Base-by-base conservation (phyloP, 495 filamentous ascomycete genomes). In the Polyplosphaeria fusca region DNA sequence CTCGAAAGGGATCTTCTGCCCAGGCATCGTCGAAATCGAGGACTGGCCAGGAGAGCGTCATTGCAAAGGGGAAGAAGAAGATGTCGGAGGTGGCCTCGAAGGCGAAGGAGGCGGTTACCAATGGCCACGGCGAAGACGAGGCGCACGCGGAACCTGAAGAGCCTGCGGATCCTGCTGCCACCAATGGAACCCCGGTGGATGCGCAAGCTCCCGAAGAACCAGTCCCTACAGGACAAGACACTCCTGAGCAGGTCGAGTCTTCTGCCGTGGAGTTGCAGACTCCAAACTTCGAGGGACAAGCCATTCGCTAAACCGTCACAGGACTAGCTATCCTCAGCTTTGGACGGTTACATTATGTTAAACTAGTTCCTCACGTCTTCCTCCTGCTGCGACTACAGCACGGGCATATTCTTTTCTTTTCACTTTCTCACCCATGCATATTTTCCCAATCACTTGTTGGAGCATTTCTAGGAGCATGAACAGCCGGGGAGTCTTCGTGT, bases 1-100 rank as follows among this genome's bases (percentile, higher is more conserved):
- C 63, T 5, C 52, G 58, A 25, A 47, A 32, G 18, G 50, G 39
- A 18, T 39, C 58, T n/a, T 54, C 58, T 5, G 32, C 43, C 16
- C 45, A 28, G 27, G 53, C 47, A n/a, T 19, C 47, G 3, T 5
- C 40, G 2, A 61, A 61, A 26, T 42, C 57, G 0, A 61, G 54
- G 58, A 46, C 20, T 18, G 47, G 40, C 16, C 47, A 58, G 16
- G 37, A 47, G 19, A 22, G 30, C 14, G 30, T 46, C 16, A 38
- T 58, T 9, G 52, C 57, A 0, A 65, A 65, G 41, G 58, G 52
- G 9, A 65, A 53, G 52, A 47, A 48, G 32, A 61, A 65, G 49
- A 47, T 58, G 24, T 52, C 18, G 1, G 52, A 65, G 20, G 52
- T 38, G n/a, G 57, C 43, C 1, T 26, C 57, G 5, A 65, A 65